Conservation (phyloP, 345 rosid species). For the Dipteronia sinensis region DNA sequence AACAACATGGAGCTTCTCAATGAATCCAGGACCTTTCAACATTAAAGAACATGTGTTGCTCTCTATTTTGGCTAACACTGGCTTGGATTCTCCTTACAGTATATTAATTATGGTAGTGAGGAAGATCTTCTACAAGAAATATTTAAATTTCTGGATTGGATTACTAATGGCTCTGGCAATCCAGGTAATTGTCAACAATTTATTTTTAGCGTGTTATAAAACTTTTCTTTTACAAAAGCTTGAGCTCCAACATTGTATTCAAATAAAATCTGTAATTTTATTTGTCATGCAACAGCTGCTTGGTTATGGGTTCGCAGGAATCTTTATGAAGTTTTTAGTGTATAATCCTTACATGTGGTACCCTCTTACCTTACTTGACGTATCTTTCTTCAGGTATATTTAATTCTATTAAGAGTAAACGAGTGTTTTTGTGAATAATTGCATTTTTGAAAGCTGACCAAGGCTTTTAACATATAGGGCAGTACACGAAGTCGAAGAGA, state of each 20-base stretch:
- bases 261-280: background rate
- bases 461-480: no score
- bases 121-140: constrained; percentile 30
- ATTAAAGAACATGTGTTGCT: constrained; percentile 37
- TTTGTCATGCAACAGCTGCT: constrained; percentile 26
- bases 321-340: constrained; percentile 26
- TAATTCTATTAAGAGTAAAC: no score
- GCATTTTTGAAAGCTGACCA: no score
- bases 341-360: constrained; percentile 42
- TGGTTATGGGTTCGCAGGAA: constrained; percentile 40
- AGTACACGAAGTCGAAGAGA: constrained; percentile 22
- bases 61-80: constrained; percentile 26
- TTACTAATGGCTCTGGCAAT: constrained; percentile 31
- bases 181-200: constrained; percentile 14
- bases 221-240: no score
- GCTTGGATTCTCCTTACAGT: constrained; percentile 20
- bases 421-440: no score
- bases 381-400: constrained; percentile 30
- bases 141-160: constrained; percentile 15
- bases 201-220: no score
- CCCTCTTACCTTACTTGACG: constrained; percentile 34
- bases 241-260: background rate
- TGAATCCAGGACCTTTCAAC: constrained; percentile 44
- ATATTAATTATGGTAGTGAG: constrained; percentile 1
- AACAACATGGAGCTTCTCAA: constrained; percentile 30